Percentiles rank a stretch among this genome's conserved stretches.
Conservation (phyloP, 2,329 filamentous ascomycete genomes). For the Cordyceps militaris region DNA sequence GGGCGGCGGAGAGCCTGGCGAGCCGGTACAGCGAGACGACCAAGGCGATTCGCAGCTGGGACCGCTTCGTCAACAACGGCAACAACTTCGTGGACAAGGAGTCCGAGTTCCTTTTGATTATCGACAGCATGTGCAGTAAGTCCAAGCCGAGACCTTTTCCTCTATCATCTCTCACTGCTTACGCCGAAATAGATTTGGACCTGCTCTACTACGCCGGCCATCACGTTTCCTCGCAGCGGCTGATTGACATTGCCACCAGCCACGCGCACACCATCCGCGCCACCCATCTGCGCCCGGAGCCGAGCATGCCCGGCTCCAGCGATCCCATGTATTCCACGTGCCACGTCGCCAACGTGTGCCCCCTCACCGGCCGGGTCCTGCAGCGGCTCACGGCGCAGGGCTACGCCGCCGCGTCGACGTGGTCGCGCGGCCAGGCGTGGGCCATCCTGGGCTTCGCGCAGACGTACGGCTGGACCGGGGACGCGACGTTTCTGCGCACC, state of each 20-base stretch:
- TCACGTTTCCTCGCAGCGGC: constrained; percentile 22
- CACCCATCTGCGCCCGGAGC: constrained; percentile 32
- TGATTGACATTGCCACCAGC: constrained; percentile 28
- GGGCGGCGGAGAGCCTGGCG: constrained; percentile 37
- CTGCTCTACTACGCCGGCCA: constrained; percentile 31
- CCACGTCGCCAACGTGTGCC: constrained; percentile 41
- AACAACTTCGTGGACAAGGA: constrained; percentile 22
- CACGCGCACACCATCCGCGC: constrained; percentile 34
- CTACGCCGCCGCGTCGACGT: constrained; percentile 37
- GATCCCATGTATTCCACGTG: constrained; percentile 23
- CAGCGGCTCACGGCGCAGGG: constrained; percentile 39
- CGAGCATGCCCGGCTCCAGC: not conserved
- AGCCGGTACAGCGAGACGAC: constrained; percentile 34
- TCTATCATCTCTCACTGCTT: not conserved
- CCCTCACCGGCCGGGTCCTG: constrained; percentile 31
- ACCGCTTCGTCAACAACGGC: constrained; percentile 28
- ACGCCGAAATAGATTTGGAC: constrained; percentile 22
- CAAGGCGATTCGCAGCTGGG: constrained; percentile 43
- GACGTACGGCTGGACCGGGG: constrained; percentile 40
- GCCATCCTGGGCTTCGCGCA: constrained; percentile 41
- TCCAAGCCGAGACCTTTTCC: not conserved
- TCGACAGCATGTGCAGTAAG: constrained; percentile 34
- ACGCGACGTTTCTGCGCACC: constrained; percentile 32
- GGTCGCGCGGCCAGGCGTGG: constrained; percentile 45
- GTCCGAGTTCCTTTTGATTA: constrained; percentile 31